Percentiles rank a stretch among this genome's conserved stretches.
Evolutionary conservation across 2,329 filamentous ascomycete genomes (phyloP).

Genomic region (Claviceps africana): DNA sequence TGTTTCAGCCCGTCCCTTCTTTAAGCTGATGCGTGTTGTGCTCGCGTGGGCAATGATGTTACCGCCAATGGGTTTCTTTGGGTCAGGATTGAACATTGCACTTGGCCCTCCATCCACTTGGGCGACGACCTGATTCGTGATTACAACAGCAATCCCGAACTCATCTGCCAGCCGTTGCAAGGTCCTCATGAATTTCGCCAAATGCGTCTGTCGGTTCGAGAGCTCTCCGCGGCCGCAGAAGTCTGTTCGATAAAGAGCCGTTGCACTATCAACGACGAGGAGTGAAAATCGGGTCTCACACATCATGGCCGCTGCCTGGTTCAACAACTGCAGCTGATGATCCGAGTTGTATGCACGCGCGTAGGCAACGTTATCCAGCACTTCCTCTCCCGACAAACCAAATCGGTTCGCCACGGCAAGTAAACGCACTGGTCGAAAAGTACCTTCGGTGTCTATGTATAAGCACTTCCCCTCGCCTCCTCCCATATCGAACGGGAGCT

Average conservation of each 20-base stretch:
- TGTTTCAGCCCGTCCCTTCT: slow-evolving; percentile 91
- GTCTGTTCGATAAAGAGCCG: slow-evolving; percentile 87
- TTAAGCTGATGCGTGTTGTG: slow-evolving; percentile 84
- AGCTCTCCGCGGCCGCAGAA: slow-evolving; percentile 94
- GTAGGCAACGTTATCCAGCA: slow-evolving; percentile 96
- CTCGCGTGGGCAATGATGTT: slow-evolving; percentile 98
- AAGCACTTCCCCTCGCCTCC: slow-evolving; percentile 96
- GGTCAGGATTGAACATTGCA: slow-evolving; percentile 98
- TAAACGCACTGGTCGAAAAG: slow-evolving; percentile 82
- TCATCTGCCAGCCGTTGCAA: slow-evolving; percentile 64
- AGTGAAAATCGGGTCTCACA: slow-evolving; percentile 96
- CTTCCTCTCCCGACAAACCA: slow-evolving; percentile 89
- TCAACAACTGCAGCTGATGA: slow-evolving; percentile 87
- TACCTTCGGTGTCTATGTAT: slow-evolving; percentile 97
- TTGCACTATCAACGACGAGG: slow-evolving; percentile 90
- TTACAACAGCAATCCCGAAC: slow-evolving; percentile 95
- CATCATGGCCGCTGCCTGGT: slow-evolving; percentile 97
- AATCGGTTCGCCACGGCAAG: slow-evolving; percentile 88
- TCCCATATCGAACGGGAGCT: slow-evolving; percentile 96
- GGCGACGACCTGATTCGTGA: slow-evolving; percentile 96
- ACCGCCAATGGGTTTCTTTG: slow-evolving; percentile 96
- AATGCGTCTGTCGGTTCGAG: slow-evolving; percentile 78
- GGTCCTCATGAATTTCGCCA: slow-evolving; percentile 79
- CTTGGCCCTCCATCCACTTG: slow-evolving; percentile 94
- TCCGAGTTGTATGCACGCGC: slow-evolving; percentile 97